A percentile compares a stretch with the other conserved stretches of the same genome.
phyloP scores from a whole-genome alignment of 257 asterid genomes.

The Solanum arcanum region DNA sequence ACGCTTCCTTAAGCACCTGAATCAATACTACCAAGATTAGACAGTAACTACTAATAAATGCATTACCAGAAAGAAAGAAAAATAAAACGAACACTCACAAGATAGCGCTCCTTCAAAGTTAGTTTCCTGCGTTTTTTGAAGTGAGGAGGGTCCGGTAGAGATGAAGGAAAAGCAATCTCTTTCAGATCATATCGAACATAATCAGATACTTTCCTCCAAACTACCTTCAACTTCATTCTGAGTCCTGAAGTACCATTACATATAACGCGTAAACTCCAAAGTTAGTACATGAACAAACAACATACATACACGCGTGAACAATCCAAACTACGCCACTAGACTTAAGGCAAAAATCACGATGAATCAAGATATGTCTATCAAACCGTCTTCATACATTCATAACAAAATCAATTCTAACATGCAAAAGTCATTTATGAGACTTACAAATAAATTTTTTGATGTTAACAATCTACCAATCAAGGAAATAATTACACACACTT shows the following conservation, averaged over 20 bases:
- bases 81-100: constrained; percentile 29
- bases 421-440: background rate
- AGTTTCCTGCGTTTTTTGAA: constrained; percentile 44
- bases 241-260: background rate
- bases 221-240: constrained; percentile 56
- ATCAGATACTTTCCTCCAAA: constrained; percentile 45
- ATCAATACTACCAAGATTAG: background rate
- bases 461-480: background rate
- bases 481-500: background rate
- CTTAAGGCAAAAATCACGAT: background rate
- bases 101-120: constrained; percentile 60
- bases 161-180: constrained; percentile 87
- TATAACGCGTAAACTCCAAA: background rate
- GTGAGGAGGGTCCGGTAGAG: constrained; percentile 88
- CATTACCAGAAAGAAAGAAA: background rate
- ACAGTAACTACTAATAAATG: background rate
- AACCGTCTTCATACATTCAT: background rate
- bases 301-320: background rate
- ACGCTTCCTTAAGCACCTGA: constrained; percentile 82
- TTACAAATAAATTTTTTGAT: background rate
- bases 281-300: background rate
- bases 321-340: background rate
- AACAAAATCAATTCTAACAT: background rate
- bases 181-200: constrained; percentile 77
- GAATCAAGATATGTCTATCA: background rate